Percentiles rank a stretch among this genome's conserved stretches.
Conservation (phyloP, 371 early-diverging fungal genomes). For the Zychaea mexicana region DNA sequence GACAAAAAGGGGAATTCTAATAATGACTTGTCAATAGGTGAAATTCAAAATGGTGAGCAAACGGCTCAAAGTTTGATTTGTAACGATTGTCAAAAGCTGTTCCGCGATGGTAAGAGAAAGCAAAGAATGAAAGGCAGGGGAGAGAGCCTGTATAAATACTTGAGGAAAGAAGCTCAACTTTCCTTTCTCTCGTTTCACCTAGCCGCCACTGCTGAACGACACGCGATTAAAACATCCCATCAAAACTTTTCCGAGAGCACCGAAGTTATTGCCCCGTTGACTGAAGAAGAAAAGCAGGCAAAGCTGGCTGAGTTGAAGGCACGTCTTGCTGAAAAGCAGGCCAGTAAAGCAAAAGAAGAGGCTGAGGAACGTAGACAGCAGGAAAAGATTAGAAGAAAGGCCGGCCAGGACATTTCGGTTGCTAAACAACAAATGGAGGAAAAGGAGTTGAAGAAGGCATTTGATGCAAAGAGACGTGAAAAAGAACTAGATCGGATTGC, state of each 20-base stretch:
- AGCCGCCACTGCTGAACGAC: conserved; percentile 80
- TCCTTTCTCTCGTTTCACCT: no score
- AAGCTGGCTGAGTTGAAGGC: conserved; percentile 80
- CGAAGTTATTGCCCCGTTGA: conserved; percentile 80
- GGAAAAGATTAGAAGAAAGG: conserved; percentile 80
- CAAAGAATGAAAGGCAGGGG: not conserved
- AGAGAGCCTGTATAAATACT: no score
- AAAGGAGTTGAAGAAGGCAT: conserved; percentile 72
- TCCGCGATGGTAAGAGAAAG: conserved; percentile 65
- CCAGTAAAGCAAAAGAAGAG: conserved; percentile 62
- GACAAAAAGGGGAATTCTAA: no score
- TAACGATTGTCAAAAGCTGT: conserved; percentile 85
- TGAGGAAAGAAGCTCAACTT: no score
- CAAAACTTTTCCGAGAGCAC: conserved; percentile 88
- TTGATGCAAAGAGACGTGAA: conserved; percentile 75
- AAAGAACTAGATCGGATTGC: conserved; percentile 82
- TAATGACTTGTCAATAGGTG: no score
- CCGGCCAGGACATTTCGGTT: conserved; percentile 79
- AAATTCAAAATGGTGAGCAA: conserved; percentile 69
- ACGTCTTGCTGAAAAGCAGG: conserved; percentile 71
- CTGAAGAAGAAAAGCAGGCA: conserved; percentile 81
- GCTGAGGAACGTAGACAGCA: conserved; percentile 69
- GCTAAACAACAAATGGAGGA: conserved; percentile 74
- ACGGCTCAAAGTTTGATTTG: conserved; percentile 80
- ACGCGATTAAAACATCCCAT: conserved; percentile 84